Evolutionary conservation across 192 early-diverging fungal genomes (phyloP).

Genomic region (Dissophora ornata): DNA sequence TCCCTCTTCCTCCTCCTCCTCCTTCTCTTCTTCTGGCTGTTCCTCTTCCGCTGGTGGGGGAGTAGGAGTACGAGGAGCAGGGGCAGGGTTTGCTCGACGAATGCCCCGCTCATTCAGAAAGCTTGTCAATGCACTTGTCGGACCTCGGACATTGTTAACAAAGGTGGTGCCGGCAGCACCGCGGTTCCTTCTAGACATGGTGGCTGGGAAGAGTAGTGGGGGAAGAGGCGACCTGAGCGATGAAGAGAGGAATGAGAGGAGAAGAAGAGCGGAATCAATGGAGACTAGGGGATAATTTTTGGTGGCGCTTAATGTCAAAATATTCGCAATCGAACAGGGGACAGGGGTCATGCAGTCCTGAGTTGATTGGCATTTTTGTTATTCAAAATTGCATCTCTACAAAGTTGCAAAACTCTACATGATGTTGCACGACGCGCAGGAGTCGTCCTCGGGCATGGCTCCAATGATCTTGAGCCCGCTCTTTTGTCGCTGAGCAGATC

Average conservation of each 20-base stretch:
- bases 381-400: no score
- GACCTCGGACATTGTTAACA: conserved; percentile 62
- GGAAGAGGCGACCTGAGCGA: conserved; percentile 2
- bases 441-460: conserved; percentile 5
- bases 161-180: conserved; percentile 28
- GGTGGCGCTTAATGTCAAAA: conserved; percentile 24
- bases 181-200: conserved; percentile 47
- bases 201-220: neutral
- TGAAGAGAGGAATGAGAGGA: neutral
- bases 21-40: neutral
- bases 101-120: conserved; percentile 61
- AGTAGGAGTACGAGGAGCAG: conserved; percentile 17
- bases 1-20: neutral
- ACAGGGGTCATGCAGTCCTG: no score
- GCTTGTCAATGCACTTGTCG: conserved; percentile 62
- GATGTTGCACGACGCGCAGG: conserved; percentile 15
- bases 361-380: no score
- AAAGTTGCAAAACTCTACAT: conserved; percentile 32
- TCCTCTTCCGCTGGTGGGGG: neutral
- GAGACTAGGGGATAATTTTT: neutral
- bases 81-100: conserved; percentile 52
- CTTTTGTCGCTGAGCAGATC: neutral
- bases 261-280: neutral
- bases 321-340: no score
- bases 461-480: neutral